These are phyloP conservation scores for Pythium brassicae DNA, from an alignment of 352 stramenopile species.

Conservation along the genomic window DNA sequence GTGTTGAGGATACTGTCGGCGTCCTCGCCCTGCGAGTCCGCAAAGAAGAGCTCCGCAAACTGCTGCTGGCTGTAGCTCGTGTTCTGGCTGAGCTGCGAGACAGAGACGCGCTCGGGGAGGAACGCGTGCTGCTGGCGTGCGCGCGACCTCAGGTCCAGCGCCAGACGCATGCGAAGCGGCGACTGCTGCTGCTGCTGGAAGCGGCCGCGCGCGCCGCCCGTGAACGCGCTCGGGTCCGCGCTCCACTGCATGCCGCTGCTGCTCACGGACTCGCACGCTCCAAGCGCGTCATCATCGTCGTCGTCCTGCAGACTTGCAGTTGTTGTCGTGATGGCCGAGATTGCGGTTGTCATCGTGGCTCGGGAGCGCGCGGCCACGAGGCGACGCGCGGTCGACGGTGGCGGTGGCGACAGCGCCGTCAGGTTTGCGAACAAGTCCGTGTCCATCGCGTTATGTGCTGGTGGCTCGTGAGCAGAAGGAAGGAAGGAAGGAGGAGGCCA, in stretches of 20 bases:
- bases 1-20: neutral
- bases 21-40: slow-evolving; percentile 49
- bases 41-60: slow-evolving; percentile 43
- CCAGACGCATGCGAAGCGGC: slow-evolving; percentile 19
- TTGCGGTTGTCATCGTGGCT: neutral
- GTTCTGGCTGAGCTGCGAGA: slow-evolving; percentile 16
- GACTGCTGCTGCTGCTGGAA: neutral
- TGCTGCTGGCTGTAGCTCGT: slow-evolving; percentile 21
- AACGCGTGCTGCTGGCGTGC: slow-evolving; percentile 2
- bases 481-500: too few relatives aligned
- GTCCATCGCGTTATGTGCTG: neutral
- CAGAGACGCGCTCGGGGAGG: slow-evolving; percentile 8
- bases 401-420: slow-evolving; percentile 9
- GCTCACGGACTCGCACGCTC: slow-evolving; percentile 3
- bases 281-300: slow-evolving; percentile 3
- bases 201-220: slow-evolving; percentile 3
- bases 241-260: slow-evolving; percentile 40
- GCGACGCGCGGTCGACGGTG: neutral
- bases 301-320: neutral
- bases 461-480: too few relatives aligned
- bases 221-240: slow-evolving; percentile 56
- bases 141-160: slow-evolving; percentile 25
- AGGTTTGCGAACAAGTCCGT: slow-evolving; percentile 12
- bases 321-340: neutral
- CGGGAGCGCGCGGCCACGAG: neutral